phyloP scores from a whole-genome alignment of 495 filamentous ascomycete genomes.

The Podospora sp. region DNA sequence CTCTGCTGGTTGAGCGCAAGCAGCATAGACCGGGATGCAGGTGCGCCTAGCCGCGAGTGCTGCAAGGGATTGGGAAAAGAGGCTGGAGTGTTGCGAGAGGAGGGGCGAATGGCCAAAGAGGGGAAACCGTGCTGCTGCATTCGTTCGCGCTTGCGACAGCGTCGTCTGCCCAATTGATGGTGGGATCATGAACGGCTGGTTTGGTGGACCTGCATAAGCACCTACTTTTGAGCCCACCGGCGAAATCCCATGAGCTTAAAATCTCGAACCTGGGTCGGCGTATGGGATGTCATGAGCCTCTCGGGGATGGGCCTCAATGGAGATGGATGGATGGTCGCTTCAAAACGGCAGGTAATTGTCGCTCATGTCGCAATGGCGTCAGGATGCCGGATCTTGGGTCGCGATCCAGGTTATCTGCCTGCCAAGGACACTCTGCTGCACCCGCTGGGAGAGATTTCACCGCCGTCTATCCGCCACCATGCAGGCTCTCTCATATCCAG shows the following conservation, averaged over 20 bases:
- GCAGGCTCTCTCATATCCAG: neutral
- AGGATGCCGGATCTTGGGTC: neutral
- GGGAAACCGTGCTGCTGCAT: neutral
- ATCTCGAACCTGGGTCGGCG: neutral
- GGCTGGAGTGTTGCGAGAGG: neutral
- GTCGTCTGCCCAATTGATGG: slow-evolving; percentile 8
- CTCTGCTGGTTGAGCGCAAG: neutral
- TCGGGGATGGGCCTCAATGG: neutral
- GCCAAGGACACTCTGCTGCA: neutral
- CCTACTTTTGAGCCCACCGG: neutral
- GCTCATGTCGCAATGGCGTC: neutral
- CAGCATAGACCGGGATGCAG: neutral
- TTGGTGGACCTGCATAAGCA: slow-evolving; percentile 15
- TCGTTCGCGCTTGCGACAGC: neutral
- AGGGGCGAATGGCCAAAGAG: neutral
- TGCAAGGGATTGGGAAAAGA: neutral
- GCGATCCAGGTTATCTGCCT: neutral
- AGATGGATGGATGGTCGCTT: slow-evolving; percentile 4
- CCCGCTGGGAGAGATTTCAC: neutral
- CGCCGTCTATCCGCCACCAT: neutral
- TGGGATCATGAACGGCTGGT: neutral
- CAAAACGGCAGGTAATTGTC: neutral
- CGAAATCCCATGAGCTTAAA: slow-evolving; percentile 6
- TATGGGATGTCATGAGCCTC: slow-evolving; percentile 1
- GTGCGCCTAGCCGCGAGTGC: neutral